phyloP scores from a whole-genome alignment of 139 green algal genomes.

The Chlamydomonas sp. region DNA sequence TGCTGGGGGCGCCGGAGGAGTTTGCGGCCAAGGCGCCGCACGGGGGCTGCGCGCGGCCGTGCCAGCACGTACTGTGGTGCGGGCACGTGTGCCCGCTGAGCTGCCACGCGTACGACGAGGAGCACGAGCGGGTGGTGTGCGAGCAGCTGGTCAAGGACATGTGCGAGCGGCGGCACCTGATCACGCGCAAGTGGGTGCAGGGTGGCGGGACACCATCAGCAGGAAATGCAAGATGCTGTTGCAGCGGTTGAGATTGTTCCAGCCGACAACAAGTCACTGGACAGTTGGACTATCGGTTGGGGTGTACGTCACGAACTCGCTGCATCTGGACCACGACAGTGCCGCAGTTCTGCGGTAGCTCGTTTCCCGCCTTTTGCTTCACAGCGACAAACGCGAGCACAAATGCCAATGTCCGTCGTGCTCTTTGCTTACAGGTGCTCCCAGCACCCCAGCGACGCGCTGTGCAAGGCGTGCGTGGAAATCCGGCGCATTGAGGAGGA shows the following conservation, averaged over 20 bases:
- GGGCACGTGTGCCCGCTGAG: conserved; percentile 65
- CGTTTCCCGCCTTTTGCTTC: no score
- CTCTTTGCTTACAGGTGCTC: conserved; percentile 1
- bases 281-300: no score
- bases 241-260: no score
- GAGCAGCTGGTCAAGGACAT: conserved; percentile 42
- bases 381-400: no score
- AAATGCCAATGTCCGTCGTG: no score
- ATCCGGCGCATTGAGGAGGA: conserved; percentile 27
- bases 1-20: conserved; percentile 23
- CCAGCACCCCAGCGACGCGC: not conserved
- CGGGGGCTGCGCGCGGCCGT: conserved; percentile 69
- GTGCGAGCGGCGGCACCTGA: conserved; percentile 49
- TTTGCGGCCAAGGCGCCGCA: conserved; percentile 54
- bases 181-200: conserved; percentile 18
- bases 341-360: no score
- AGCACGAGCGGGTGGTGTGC: conserved; percentile 45
- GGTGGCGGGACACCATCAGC: no score
- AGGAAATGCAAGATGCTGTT: no score
- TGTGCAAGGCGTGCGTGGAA: conserved; percentile 41
- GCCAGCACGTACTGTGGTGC: conserved; percentile 57
- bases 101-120: conserved; percentile 52
- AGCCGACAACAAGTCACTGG: no score
- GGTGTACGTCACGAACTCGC: no score
- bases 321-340: no score